Conservation (phyloP, 352 stramenopile genomes). For the Aphanomyces astaci region DNA sequence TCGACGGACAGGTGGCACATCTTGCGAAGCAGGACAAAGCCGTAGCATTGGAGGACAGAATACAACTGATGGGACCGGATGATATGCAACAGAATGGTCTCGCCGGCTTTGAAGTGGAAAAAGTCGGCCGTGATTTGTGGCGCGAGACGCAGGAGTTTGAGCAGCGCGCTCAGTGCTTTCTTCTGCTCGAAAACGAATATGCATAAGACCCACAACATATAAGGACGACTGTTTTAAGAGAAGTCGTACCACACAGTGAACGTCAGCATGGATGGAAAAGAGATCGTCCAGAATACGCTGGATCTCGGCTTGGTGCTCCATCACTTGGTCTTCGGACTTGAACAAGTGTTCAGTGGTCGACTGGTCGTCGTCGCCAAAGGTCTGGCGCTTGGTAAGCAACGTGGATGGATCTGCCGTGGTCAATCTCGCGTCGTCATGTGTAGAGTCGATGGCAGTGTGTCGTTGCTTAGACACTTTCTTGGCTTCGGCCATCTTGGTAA, state of each 20-base stretch:
- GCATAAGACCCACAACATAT: not conserved
- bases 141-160: constrained; percentile 50
- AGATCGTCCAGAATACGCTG: constrained; percentile 17
- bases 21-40: constrained; percentile 66
- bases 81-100: constrained; percentile 45
- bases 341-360: not conserved
- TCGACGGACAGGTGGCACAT: constrained; percentile 63
- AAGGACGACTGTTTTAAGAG: not conserved
- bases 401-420: not conserved
- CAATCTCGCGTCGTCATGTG: not conserved
- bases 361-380: constrained; percentile 5
- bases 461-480: not conserved
- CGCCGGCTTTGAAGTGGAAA: constrained; percentile 47
- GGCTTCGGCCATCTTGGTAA: constrained; percentile 1
- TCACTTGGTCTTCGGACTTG: constrained; percentile 13
- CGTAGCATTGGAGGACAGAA: constrained; percentile 66
- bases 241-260: constrained; percentile 19
- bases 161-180: constrained; percentile 52
- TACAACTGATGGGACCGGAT: constrained; percentile 50
- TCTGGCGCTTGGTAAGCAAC: not conserved
- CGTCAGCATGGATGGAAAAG: constrained; percentile 23
- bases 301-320: constrained; percentile 13
- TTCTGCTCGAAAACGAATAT: constrained; percentile 32
- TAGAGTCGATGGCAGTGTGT: not conserved
- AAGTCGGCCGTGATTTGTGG: constrained; percentile 63